Base-by-base conservation (phyloP, 2,329 filamentous ascomycete species). In the Sporothrix dimorphospora region DNA sequence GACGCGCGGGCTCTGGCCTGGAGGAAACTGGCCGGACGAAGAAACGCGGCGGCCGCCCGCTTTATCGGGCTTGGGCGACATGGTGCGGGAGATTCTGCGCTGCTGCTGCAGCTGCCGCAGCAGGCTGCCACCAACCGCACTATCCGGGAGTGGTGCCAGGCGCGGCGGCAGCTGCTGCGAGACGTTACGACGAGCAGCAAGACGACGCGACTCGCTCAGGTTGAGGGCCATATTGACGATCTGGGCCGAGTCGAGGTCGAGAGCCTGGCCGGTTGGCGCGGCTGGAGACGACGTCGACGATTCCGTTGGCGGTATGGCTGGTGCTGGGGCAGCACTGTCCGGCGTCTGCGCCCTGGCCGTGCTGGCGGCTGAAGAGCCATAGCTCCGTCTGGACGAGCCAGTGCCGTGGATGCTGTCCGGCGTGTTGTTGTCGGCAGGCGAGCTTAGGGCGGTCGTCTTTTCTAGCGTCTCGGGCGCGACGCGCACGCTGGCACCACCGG, bases 161-260 rank as follows among this genome's bases (percentile, higher is more conserved):
- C 82, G 84, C 63, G 84, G 87, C 40, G 82, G 88, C 47, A 82
- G 83, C 71, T 80, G 87, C 78, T 79, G 88, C 71, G 78, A 88
- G 76, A 81, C 86, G 80, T 79, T 89, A 80, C 83, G 87, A 81
- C 84, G 88, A 80, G 83, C 89, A 74, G 85, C 92, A 81, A 86
- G 86, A 78, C 89, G 89, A 75, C 90, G 89, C 78, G 91, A 93
- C 80, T 98, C 94, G 82, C 92, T 97, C 67, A 98, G 82, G 75
- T 91, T 96, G 76, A 98, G 82, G 1, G 95, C 95, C 88, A 98
- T 92, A 78, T 94, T 94, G 55, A 98, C 94, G 75, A 98, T 97
- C 80, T 97, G 93, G 4, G 91, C 89, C 8, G 94, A 92, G 78
- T 98, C 94, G 73, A 92, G 86, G 77, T 94, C 89, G 24, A 92